Percentiles rank a stretch among this genome's conserved stretches.
Conservation (phyloP, 108 stramenopile genomes). For the Fragilariopsis cylindrus region DNA sequence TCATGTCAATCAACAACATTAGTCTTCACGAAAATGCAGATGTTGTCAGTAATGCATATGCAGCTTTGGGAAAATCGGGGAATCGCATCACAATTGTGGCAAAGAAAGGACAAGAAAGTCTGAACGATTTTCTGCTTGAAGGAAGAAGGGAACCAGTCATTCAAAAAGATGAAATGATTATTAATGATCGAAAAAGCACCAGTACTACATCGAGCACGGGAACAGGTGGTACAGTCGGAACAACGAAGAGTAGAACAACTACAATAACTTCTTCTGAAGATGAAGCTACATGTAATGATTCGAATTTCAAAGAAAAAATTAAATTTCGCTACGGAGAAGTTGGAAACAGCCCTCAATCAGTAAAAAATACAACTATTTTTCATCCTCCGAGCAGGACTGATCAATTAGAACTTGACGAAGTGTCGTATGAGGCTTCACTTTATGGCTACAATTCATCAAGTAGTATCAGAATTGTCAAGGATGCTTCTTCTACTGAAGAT, state of each 20-base stretch:
- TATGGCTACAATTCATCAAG: conserved; percentile 13
- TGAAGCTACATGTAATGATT: neutral
- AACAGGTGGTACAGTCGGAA: conserved; percentile 5
- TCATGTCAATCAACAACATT: conserved; percentile 11
- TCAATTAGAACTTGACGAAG: conserved; percentile 13
- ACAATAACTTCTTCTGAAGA: neutral
- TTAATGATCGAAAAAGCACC: neutral
- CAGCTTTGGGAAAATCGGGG: conserved; percentile 13
- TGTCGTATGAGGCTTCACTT: conserved; percentile 11
- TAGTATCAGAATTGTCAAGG: conserved; percentile 2
- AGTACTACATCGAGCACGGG: neutral
- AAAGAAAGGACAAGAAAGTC: conserved; percentile 11
- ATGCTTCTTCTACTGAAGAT: neutral
- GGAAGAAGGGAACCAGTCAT: neutral
- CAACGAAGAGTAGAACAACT: neutral
- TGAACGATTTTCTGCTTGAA: conserved; percentile 11
- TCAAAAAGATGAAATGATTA: neutral
- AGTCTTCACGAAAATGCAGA: conserved; percentile 3
- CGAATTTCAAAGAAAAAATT: neutral
- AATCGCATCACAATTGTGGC: conserved; percentile 13
- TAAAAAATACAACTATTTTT: neutral
- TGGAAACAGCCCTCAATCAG: no score
- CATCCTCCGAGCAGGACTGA: neutral
- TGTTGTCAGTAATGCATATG: conserved; percentile 5
- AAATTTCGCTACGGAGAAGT: no score